These are phyloP conservation scores for Picochlorum sp. DNA, from an alignment of 139 green algal genomes.

Conservation along the genomic window DNA sequence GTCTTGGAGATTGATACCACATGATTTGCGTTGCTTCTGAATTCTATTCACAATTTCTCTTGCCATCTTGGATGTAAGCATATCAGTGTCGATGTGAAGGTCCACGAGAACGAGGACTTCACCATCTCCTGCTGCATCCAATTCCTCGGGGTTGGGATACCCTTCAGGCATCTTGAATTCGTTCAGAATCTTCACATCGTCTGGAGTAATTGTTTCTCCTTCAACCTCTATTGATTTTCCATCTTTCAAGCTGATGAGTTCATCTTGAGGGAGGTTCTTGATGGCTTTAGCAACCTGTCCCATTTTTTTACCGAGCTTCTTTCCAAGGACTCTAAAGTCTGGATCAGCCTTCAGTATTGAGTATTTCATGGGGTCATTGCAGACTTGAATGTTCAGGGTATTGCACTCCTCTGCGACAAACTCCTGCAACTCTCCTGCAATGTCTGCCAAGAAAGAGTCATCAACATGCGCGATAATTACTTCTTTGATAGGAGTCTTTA, in stretches of 20 bases:
- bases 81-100: constrained; percentile 50
- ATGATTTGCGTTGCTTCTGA: constrained; percentile 91
- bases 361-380: constrained; percentile 69
- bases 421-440: constrained; percentile 71
- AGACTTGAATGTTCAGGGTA: constrained; percentile 60
- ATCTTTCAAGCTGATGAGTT: constrained; percentile 61
- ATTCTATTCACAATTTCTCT: constrained; percentile 92
- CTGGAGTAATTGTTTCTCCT: constrained; percentile 48
- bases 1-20: constrained; percentile 63
- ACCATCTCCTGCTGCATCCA: constrained; percentile 73
- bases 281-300: constrained; percentile 53
- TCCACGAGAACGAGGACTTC: constrained; percentile 92
- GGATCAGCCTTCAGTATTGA: constrained; percentile 63
- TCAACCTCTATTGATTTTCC: constrained; percentile 49
- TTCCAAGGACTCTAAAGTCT: constrained; percentile 78
- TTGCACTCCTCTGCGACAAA: constrained; percentile 94
- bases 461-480: constrained; percentile 80
- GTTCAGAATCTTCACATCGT: constrained; percentile 76
- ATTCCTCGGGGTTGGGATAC: constrained; percentile 34
- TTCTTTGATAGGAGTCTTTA: constrained; percentile 77
- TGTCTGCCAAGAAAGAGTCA: constrained; percentile 69
- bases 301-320: constrained; percentile 79
- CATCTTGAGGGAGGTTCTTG: constrained; percentile 32
- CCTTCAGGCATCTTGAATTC: constrained; percentile 68
- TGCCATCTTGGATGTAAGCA: constrained; percentile 66